phyloP scores from a whole-genome alignment of 1,139 yeast species.

The Hyphopichia wangnamkhiaoensis region DNA sequence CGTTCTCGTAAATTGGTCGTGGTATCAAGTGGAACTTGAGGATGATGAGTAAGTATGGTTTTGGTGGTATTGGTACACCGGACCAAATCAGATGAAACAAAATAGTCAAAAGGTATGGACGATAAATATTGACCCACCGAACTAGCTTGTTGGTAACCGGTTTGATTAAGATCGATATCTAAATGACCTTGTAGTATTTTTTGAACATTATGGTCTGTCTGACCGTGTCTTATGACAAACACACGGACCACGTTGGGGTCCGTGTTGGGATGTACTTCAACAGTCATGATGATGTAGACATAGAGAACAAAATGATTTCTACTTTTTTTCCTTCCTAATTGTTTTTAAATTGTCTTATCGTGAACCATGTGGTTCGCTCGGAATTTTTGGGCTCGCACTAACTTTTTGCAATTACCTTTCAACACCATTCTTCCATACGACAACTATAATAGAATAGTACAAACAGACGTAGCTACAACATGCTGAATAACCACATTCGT shows the following conservation, averaged over 20 bases:
- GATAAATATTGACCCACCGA: conserved; percentile 46
- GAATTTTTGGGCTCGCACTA: too few relatives aligned
- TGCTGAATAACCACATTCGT: too few relatives aligned
- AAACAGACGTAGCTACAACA: too few relatives aligned
- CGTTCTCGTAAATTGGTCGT: conserved; percentile 66
- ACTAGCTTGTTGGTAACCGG: conserved; percentile 59
- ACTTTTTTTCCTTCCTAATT: background rate
- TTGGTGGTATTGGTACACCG: conserved; percentile 61
- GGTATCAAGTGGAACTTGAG: conserved; percentile 15
- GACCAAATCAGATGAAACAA: conserved; percentile 60
- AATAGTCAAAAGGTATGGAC: conserved; percentile 46
- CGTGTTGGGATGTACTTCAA: conserved; percentile 29
- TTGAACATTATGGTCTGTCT: conserved; percentile 66
- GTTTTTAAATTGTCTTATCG: too few relatives aligned
- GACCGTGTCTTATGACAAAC: conserved; percentile 77
- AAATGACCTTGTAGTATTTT: conserved; percentile 76
- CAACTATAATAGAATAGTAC: too few relatives aligned
- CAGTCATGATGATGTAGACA: conserved; percentile 24
- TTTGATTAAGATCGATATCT: conserved; percentile 59
- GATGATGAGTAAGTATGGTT: conserved; percentile 35
- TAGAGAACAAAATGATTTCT: background rate
- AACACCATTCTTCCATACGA: too few relatives aligned
- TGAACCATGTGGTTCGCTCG: background rate
- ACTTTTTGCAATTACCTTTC: too few relatives aligned
- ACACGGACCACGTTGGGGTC: conserved; percentile 48